Conservation (phyloP, 106 monocot genomes). For the Dendrobium huoshanense region DNA sequence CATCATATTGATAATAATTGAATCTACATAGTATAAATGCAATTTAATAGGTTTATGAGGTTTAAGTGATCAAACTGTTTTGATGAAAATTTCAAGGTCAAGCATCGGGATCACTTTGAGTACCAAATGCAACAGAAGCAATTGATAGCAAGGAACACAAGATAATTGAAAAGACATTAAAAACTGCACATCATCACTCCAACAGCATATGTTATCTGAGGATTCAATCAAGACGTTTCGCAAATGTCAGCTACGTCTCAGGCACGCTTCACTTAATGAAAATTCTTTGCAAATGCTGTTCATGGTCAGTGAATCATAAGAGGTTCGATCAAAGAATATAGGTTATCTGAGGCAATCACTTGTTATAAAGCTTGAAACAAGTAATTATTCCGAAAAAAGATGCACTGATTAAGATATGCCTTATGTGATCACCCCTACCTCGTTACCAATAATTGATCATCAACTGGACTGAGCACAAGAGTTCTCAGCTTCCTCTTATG, state of each 20-base stretch:
- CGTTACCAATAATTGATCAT: constrained; percentile 56
- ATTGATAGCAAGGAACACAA: not conserved
- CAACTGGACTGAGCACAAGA: constrained; percentile 45
- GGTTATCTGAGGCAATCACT: not conserved
- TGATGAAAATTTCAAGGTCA: not conserved
- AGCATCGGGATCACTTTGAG: not conserved
- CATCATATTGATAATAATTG: not conserved
- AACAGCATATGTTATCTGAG: not conserved
- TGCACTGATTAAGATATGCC: not conserved
- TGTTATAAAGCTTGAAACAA: not conserved
- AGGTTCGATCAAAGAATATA: not conserved
- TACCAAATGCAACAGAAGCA: not conserved
- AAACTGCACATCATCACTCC: not conserved
- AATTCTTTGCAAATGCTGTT: not conserved
- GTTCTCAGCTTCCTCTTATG: constrained; percentile 75
- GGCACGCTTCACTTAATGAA: not conserved
- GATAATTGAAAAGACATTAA: not conserved
- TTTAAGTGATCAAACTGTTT: not conserved
- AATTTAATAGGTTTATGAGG: not conserved
- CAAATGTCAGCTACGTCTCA: not conserved
- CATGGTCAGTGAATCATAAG: not conserved
- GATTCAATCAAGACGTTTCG: not conserved
- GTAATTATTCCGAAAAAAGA: not conserved
- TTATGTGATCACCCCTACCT: constrained; percentile 29
- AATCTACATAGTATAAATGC: not conserved